A percentile compares a stretch with the other conserved stretches of the same genome.
phyloP scores from a whole-genome alignment of 1,284 basidiomycete species.

The Microbotryum lychnidis-dioicae region DNA sequence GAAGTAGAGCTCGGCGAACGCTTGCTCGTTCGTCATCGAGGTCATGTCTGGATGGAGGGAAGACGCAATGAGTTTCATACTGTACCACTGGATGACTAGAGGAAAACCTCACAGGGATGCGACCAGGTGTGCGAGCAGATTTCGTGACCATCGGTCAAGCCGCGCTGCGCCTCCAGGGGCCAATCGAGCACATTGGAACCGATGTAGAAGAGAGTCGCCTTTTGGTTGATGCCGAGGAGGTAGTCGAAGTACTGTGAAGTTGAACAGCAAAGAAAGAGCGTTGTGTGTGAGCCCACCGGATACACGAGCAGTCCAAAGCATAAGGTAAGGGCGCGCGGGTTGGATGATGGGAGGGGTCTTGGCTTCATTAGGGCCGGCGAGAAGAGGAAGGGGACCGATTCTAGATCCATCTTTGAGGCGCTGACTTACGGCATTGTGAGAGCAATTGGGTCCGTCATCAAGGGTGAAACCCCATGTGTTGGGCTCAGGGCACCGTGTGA shows the following conservation, averaged over 20 bases:
- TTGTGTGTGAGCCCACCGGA: too few relatives aligned
- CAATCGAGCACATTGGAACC: constrained; percentile 49
- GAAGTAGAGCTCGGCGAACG: constrained; percentile 52
- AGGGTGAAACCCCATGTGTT: constrained; percentile 48
- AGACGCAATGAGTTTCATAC: neutral
- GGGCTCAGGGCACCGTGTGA: constrained; percentile 44
- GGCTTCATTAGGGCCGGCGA: too few relatives aligned
- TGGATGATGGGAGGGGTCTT: too few relatives aligned
- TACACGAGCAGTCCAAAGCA: too few relatives aligned
- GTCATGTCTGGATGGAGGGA: constrained; percentile 38
- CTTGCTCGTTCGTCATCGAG: constrained; percentile 45
- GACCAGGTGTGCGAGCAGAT: constrained; percentile 13
- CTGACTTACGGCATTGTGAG: constrained; percentile 42
- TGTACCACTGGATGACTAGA: too few relatives aligned
- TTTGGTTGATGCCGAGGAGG: constrained; percentile 44
- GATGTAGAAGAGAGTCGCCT: constrained; percentile 43
- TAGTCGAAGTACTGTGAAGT: constrained; percentile 42
- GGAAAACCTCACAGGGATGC: neutral
- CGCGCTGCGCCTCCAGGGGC: constrained; percentile 49
- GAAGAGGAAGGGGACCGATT: too few relatives aligned
- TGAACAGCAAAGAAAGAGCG: too few relatives aligned
- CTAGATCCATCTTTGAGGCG: too few relatives aligned
- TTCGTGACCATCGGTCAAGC: constrained; percentile 43
- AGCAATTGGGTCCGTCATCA: constrained; percentile 43
- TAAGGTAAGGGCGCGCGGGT: too few relatives aligned